Evolutionary conservation across 257 asterid species (phyloP).

Genomic region (Solanum chilense): DNA sequence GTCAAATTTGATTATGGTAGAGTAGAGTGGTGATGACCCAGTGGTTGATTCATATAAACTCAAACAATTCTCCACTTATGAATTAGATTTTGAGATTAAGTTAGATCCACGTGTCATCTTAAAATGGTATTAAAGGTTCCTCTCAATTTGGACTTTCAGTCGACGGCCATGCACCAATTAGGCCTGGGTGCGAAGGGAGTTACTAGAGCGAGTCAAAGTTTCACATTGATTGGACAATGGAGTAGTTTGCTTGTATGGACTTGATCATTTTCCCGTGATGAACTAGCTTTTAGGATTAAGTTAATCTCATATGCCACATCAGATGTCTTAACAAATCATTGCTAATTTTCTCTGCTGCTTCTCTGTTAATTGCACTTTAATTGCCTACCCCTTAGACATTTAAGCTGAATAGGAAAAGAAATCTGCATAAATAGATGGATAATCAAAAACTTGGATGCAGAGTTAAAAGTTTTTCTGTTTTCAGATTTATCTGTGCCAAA

Average conservation of each 20-base stretch:
- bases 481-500: background rate
- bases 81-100: background rate
- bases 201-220: background rate
- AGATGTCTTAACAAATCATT: background rate
- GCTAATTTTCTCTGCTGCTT: background rate
- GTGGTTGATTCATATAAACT: no score
- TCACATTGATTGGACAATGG: background rate
- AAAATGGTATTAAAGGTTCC: background rate
- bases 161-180: background rate
- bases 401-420: background rate
- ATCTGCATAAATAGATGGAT: background rate
- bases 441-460: background rate
- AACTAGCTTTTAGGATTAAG: background rate
- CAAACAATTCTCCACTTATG: background rate
- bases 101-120: background rate
- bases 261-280: background rate
- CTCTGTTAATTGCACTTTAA: background rate
- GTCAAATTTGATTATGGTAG: background rate
- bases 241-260: background rate
- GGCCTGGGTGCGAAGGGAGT: background rate
- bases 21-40: background rate
- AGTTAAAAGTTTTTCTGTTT: background rate
- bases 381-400: background rate
- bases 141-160: background rate
- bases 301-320: background rate